Evolutionary conservation across 2,329 filamentous ascomycete species (phyloP), one percentile per base, ranked within the genome.

Genomic region (Zymoseptoria passerinii): DNA sequence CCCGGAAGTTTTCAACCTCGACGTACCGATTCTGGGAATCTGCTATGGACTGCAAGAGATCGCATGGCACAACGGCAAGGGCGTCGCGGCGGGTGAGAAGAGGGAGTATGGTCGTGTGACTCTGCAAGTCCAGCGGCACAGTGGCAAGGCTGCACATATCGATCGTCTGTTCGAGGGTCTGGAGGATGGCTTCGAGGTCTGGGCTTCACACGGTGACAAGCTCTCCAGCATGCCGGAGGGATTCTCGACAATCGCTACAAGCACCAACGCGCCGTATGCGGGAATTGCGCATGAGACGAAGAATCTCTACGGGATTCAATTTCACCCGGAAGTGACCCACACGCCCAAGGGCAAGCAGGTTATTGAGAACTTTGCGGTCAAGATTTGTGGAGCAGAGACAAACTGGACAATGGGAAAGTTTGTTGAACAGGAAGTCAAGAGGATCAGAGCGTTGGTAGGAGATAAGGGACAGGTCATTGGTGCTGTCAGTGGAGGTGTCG

Each of bases 151-250:
- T 63, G 72, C 77, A 52, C 85, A 90, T 68, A 85, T 89, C 65
- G 87, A 96, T 72, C 80, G 82, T 52, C 83, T 97, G 20, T 96
- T 96, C 73, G 80, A 83, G 28, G 89, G 85, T 16, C 70, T 96
- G 9, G 87, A 85, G 59, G 85, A 89, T 61, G 77, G 83, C 54
- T 80, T 89, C 67, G 81, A 88, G 61, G 83, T 89, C 13, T 92
- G 83, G 81, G 96, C 96, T 92, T 88, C 83, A 65, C 92, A 97
- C 72, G 86, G 85, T 59, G 91, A 96, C 76, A 95, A 95, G 79
- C 82, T 97, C 9, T 81, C 81, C 48, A 77, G 81, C 57, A 78
- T 96, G 48, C 92, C 92, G 8, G 77, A 86, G 40, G 82, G 80
- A 48, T 96, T 95, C 71, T 76, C 82, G 60, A 84, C 81, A 16